A percentile compares a stretch with the other conserved stretches of the same genome.
These are phyloP conservation scores for Aspergillus hiratsukae DNA, from an alignment of 2,329 filamentous ascomycete genomes.

Conservation along the genomic window DNA sequence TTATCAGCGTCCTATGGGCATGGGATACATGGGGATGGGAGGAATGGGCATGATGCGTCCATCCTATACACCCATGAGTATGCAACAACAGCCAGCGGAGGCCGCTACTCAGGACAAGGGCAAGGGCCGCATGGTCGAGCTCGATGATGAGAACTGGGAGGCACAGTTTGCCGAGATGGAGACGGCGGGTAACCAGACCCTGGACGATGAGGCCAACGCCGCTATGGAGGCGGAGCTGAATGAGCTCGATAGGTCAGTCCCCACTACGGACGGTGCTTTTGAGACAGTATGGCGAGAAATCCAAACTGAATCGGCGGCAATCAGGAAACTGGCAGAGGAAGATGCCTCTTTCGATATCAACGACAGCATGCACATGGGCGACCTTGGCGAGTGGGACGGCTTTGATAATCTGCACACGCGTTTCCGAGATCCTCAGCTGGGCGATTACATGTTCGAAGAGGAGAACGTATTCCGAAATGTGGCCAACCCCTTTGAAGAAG, in stretches of 20 bases:
- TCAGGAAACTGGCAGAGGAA: slow-evolving; percentile 60
- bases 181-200: slow-evolving; percentile 47
- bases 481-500: slow-evolving; percentile 84
- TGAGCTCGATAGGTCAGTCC: slow-evolving; percentile 78
- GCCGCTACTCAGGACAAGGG: slow-evolving; percentile 67
- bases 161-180: slow-evolving; percentile 91
- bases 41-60: slow-evolving; percentile 47
- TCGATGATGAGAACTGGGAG: slow-evolving; percentile 93
- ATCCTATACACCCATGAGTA: slow-evolving; percentile 46
- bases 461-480: slow-evolving; percentile 84
- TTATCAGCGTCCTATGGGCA: slow-evolving; percentile 43
- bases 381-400: slow-evolving; percentile 74
- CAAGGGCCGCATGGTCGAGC: slow-evolving; percentile 76
- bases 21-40: slow-evolving; percentile 35
- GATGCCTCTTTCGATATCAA: slow-evolving; percentile 53
- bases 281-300: slow-evolving; percentile 64
- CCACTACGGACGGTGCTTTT: slow-evolving; percentile 68
- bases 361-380: slow-evolving; percentile 56
- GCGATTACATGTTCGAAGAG: slow-evolving; percentile 91
- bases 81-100: slow-evolving; percentile 43
- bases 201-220: slow-evolving; percentile 62
- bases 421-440: slow-evolving; percentile 71
- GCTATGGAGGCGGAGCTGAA: slow-evolving; percentile 84
- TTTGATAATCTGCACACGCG: slow-evolving; percentile 67
- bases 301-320: slow-evolving; percentile 42